Percentiles rank a stretch among this genome's conserved stretches.
These are phyloP conservation scores for Plasmodium malariae DNA, from an alignment of 169 alveolate genomes.

Conservation along the genomic window DNA sequence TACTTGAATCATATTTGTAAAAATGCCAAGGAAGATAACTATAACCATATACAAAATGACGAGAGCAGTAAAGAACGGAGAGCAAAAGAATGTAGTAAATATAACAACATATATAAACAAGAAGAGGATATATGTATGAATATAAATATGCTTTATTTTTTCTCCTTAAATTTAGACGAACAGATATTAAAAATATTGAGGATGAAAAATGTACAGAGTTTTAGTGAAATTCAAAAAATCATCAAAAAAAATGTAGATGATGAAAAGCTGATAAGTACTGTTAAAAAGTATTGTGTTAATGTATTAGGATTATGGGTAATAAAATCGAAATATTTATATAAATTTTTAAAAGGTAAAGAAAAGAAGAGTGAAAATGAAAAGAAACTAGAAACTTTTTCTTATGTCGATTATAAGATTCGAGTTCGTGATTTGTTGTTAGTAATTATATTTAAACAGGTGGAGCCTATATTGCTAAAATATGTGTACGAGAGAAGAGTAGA, in stretches of 20 bases:
- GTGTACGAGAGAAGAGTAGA: slow-evolving; percentile 20
- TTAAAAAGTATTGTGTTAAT: slow-evolving; percentile 62
- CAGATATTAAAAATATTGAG: slow-evolving; percentile 63
- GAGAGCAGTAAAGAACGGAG: slow-evolving; percentile 10
- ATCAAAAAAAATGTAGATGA: slow-evolving; percentile 36
- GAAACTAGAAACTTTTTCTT: slow-evolving; percentile 23
- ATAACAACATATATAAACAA: neutral
- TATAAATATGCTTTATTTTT: slow-evolving; percentile 61
- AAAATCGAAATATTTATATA: slow-evolving; percentile 75
- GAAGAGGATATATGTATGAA: slow-evolving; percentile 35
- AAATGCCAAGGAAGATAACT: slow-evolving; percentile 20
- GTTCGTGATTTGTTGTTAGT: slow-evolving; percentile 69
- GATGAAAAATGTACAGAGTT: slow-evolving; percentile 68
- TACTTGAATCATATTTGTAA: slow-evolving; percentile 52
- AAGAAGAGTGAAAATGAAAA: slow-evolving; percentile 26
- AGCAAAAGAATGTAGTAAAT: neutral
- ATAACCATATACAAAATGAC: neutral
- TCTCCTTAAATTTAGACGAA: slow-evolving; percentile 69
- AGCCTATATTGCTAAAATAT: slow-evolving; percentile 39
- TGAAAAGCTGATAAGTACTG: slow-evolving; percentile 21
- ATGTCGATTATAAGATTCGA: slow-evolving; percentile 68
- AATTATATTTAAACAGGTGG: slow-evolving; percentile 66
- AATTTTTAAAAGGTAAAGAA: slow-evolving; percentile 73
- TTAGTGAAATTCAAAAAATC: slow-evolving; percentile 47
- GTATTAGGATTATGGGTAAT: slow-evolving; percentile 69